These are phyloP conservation scores for Thecaphora thlaspeos DNA, from an alignment of 1,284 basidiomycete genomes.

Conservation along the genomic window DNA sequence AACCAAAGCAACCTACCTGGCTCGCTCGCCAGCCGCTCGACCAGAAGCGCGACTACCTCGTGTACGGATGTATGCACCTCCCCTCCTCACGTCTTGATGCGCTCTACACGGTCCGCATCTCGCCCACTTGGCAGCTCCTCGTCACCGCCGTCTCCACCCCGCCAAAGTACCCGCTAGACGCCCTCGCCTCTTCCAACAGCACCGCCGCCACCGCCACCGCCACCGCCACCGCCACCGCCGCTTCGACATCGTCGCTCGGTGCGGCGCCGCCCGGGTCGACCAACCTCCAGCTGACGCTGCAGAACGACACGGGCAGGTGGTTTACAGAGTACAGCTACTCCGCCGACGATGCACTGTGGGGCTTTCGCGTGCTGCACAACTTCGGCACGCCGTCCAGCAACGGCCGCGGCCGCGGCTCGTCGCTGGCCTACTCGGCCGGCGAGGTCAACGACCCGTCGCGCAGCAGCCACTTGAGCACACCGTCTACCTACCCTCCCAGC, in stretches of 20 bases:
- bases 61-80: constrained; percentile 89
- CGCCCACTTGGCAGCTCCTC: constrained; percentile 59
- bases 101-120: constrained; percentile 76
- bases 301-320: constrained; percentile 89
- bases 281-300: constrained; percentile 75
- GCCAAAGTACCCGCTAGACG: constrained; percentile 41
- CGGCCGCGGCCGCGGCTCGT: neutral
- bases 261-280: constrained; percentile 45
- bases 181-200: constrained; percentile 8
- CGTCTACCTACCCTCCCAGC: too few relatives aligned
- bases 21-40: constrained; percentile 64
- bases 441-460: neutral
- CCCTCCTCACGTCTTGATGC: constrained; percentile 85
- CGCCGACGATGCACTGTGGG: constrained; percentile 89
- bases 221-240: constrained; percentile 2
- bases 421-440: neutral
- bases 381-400: constrained; percentile 61
- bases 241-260: constrained; percentile 6
- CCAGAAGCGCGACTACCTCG: constrained; percentile 69
- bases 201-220: constrained; percentile 3
- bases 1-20: constrained; percentile 74
- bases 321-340: constrained; percentile 93
- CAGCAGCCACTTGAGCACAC: too few relatives aligned
- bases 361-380: constrained; percentile 84
- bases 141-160: constrained; percentile 52